These are phyloP conservation scores for Aurifilum marmelostoma DNA, from an alignment of 2,329 filamentous ascomycete species.

Conservation along the genomic window DNA sequence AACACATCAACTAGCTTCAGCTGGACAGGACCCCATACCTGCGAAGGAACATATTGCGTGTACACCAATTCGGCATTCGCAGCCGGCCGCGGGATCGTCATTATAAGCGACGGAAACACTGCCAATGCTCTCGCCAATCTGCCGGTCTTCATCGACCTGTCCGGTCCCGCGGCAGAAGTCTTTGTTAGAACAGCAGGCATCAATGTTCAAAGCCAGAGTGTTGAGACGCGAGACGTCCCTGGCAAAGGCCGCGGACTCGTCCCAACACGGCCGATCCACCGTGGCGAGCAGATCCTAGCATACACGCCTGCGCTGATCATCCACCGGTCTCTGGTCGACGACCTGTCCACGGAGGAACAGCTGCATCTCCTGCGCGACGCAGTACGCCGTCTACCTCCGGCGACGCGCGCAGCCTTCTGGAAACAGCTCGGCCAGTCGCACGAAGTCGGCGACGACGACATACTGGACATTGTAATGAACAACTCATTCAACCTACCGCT, in stretches of 20 bases:
- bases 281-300: constrained; percentile 24
- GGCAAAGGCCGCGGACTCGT: constrained; percentile 26
- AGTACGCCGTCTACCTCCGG: constrained; percentile 9
- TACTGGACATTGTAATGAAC: constrained; percentile 28
- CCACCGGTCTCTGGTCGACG: constrained; percentile 24
- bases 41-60: constrained; percentile 28
- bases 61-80: constrained; percentile 29
- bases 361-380: constrained; percentile 24
- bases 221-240: constrained; percentile 15
- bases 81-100: constrained; percentile 25
- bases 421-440: constrained; percentile 23
- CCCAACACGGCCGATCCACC: constrained; percentile 15
- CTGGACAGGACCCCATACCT: constrained; percentile 29
- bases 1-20: constrained; percentile 9
- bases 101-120: constrained; percentile 28
- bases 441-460: constrained; percentile 22
- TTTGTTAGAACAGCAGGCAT: constrained; percentile 10
- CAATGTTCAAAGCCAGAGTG: constrained; percentile 7
- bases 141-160: constrained; percentile 18
- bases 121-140: constrained; percentile 29
- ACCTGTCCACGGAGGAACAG: constrained; percentile 16
- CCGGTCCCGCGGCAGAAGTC: not conserved
- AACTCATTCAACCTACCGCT: constrained; percentile 29
- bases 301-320: constrained; percentile 26
- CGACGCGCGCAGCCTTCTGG: constrained; percentile 23